Evolutionary conservation across 371 early-diverging fungal species (phyloP).

Genomic region (Batkoa obscura): DNA sequence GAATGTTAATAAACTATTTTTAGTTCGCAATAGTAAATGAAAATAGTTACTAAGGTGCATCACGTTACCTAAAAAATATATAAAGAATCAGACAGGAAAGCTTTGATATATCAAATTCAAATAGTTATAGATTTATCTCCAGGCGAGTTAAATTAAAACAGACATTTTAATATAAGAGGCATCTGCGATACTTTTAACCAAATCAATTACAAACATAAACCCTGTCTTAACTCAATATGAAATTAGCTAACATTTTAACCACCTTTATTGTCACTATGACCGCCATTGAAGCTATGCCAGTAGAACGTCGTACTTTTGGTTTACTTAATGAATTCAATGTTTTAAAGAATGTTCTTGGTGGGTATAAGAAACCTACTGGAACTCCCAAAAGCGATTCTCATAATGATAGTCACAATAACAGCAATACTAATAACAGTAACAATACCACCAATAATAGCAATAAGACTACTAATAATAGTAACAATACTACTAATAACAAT

Average conservation of each 20-base stretch:
- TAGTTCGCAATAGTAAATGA: no score
- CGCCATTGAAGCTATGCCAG: not conserved
- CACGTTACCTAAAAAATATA: no score
- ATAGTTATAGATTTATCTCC: no score
- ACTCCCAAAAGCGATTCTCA: not conserved
- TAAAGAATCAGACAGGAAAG: no score
- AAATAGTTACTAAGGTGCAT: no score
- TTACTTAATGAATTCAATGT: not conserved
- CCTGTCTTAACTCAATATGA: not conserved
- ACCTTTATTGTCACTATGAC: not conserved
- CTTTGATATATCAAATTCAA: no score
- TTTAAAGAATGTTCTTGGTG: not conserved
- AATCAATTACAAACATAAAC: no score
- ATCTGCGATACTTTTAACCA: no score
- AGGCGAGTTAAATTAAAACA: no score
- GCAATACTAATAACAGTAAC: constrained; percentile 8
- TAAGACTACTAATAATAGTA: constrained; percentile 2
- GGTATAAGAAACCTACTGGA: not conserved
- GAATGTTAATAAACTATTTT: no score
- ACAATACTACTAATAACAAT: not conserved
- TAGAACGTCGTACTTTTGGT: not conserved
- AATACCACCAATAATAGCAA: constrained; percentile 5
- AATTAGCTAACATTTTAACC: not conserved
- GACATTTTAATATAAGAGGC: no score
- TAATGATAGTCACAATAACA: no score